Evolutionary conservation across 139 green algal genomes (phyloP), one percentile per base, ranked within the genome.

Genomic region (Chlorella vulgaris): DNA sequence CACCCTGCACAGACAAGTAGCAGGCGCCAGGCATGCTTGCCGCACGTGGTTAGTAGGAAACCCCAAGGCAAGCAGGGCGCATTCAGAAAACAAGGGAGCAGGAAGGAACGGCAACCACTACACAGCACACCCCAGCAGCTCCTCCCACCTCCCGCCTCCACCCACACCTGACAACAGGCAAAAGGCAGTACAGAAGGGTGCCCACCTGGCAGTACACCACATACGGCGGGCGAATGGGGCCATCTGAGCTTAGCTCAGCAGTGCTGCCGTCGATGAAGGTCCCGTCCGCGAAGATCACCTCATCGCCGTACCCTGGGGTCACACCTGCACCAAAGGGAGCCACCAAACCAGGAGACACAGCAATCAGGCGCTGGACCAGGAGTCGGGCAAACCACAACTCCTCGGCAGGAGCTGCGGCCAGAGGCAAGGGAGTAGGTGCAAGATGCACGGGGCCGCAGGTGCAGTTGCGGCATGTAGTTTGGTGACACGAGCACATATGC

Each of bases 221-320:
- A 65, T 94, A 98, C 0, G 96, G 96, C 50, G 86, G 75, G n/a
- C 96, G 86, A 61, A 99, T 88, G 63, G 96, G 96, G 0, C 96
- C 96, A 81, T 98, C 96, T 22, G 94, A 94, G 36, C 84, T 94
- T 42, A 99, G 83, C 90, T 99, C 96, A 0, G 91, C 91, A 0
- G 96, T 99, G 81, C 84, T 93, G 35, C 96, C 96, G 71, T 98
- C 95, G 43, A 99, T 95, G 80, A 99, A 99, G 8, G 96, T 98
- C 38, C 96, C 96, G 80, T 98, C 93, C 0, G 94, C 96, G 87
- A 98, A 98, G 36, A 99, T 94, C 8, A 99, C 94, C 75, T 96
- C 89, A 69, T 96, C 91, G 21, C 86, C 92, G 71, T 98, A 98
- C 0, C 96, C 95, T n/a, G 94, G 83, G 0, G 96, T 98, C 0